Conservation (phyloP, 73 alveolate species). For the Symbiodinium natans region DNA sequence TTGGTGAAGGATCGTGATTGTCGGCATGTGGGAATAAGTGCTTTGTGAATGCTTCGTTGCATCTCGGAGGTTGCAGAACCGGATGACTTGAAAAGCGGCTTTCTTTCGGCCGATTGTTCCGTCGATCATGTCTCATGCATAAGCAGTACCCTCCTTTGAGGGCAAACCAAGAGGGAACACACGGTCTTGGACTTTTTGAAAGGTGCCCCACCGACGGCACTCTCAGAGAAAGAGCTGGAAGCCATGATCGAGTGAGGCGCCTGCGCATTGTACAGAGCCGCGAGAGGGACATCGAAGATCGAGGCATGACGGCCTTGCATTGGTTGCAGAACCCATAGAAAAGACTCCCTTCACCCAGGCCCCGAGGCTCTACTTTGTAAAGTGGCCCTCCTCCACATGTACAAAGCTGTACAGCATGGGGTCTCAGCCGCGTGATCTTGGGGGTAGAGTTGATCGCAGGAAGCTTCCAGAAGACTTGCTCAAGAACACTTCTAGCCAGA, state of each 20-base stretch:
- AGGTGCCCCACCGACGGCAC: conserved; percentile 57
- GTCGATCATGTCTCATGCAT: no score
- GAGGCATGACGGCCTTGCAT: no score
- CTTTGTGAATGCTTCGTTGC: neutral
- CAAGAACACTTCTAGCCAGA: no score
- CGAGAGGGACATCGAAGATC: no score
- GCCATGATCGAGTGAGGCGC: conserved; percentile 67
- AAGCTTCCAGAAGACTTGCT: neutral
- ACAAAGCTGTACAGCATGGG: neutral
- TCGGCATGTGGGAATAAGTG: neutral
- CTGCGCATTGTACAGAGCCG: neutral
- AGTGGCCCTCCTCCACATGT: neutral
- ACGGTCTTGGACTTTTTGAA: no score
- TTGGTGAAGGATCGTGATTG: neutral
- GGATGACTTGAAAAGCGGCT: no score
- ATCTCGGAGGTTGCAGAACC: no score
- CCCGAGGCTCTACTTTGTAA: no score
- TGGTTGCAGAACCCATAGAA: neutral
- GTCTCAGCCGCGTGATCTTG: neutral
- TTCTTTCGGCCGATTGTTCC: no score
- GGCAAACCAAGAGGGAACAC: no score
- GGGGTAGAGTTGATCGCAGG: neutral
- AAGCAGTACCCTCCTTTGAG: no score
- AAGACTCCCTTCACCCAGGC: no score
- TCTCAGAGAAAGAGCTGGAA: conserved; percentile 64